Evolutionary conservation across 345 rosid genomes (phyloP), one percentile per base, ranked within the genome.

Genomic region (Gossypium raimondii): DNA sequence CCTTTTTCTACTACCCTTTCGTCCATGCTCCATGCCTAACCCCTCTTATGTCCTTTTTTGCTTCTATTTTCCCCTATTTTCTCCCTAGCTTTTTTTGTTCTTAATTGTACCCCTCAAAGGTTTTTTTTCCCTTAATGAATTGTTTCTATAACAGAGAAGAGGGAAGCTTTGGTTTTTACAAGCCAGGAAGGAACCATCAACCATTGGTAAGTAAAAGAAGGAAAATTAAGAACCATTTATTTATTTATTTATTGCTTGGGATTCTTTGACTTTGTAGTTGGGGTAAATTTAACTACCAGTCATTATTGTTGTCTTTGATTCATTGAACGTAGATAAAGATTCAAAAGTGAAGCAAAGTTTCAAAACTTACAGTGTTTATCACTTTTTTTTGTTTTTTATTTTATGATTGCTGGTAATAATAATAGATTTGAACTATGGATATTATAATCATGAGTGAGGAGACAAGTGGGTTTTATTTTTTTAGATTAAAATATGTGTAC

Each of bases 311-410:
- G 25, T 43, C 5, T 38, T 64, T 41, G 50, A 41, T 64, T 64
- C 69, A 64, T 64, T 64, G 51, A 64, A 64, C 18, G 69, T 38
- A 64, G 69, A 64, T 64, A 64, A 64, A 64, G 69, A 64, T 64
- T 64, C 14, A 41, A 64, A 66, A 16, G 0, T 44, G 71, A 47
- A 67, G 29, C 29, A 66, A 67, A 13, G 43, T 50, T 34, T 62
- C 22, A 62, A 62, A 16, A 3, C 3, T 67, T 48, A 48, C 11
- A 2, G 43, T 25, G 20, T 43, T 50, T 25, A 50, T 50, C 72
- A 1, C 16, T 3, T 53, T 24, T 24, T 2, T 8, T 2, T 2
- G 24, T 43, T 25, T 24, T 50, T 3, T 16, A 0, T 9, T 16
- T 52, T 51, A 69, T 17, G 48, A 29, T 67, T 45, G 13, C 10